Base-by-base conservation (phyloP, 2,329 filamentous ascomycete species). In the Amylocarpus encephaloides region DNA sequence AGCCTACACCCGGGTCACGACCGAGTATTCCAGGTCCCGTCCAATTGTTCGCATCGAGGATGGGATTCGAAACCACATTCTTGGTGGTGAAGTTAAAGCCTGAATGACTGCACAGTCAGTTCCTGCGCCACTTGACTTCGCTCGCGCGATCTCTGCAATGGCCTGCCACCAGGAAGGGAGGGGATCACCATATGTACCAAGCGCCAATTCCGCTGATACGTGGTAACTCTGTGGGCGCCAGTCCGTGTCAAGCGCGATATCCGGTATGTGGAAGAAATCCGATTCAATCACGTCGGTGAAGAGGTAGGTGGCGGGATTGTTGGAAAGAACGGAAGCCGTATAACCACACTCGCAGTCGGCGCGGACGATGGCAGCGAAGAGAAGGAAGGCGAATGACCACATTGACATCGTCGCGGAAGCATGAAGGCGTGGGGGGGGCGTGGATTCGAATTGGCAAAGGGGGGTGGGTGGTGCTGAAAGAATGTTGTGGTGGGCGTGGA, bases 291-390 rank as follows among this genome's bases (percentile, higher is more conserved):
- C 63, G 52, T 90, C 81, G 2, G 83, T 88, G 64, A 86, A 90
- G 46, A 85, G 62, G 36, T 72, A 67, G 42, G 67, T 61, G 26
- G 69, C 67, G 41, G 68, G 19, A 15, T 53, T 38, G 18, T 40
- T 62, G n/a, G 70, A 72, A 35, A 32, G 30, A 12, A 73, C 67
- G 53, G 70, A 71, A 40, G 83, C 67, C 2, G 76, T 76, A 66
- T 88, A 91, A 46, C 86, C 87, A 63, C 87, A 92, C 60, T 86
- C 79, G 69, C 87, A 91, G 54, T 75, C 72, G 5, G 76, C 74
- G 11, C 56, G 38, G 34, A 59, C 61, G 7, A 53, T 49, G 15
- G 12, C 41, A 26, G 22, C 38, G 6, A 55, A 47, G 29, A 39
- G 5, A 15, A 18, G 19, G 34, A 16, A 36, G 15, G 15, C 9